phyloP scores from a whole-genome alignment of 1,139 yeast genomes.

The Kazachstania sp. region DNA sequence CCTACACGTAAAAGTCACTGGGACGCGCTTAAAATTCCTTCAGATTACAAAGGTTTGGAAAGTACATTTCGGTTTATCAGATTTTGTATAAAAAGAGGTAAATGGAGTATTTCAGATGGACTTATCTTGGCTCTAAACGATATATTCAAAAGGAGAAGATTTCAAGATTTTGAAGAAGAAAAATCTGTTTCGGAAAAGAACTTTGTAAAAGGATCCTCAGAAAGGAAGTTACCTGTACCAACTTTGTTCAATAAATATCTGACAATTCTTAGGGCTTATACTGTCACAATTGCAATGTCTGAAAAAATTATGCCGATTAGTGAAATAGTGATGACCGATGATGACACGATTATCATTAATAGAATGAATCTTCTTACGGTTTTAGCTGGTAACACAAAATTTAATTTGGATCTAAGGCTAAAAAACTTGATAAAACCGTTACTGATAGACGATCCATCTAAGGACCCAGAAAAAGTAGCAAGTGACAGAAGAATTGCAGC shows the following conservation, averaged over 20 bases:
- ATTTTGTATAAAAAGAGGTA: conserved; percentile 10
- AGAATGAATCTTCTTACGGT: conserved; percentile 24
- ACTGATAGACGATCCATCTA: conserved; percentile 9
- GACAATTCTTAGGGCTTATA: conserved; percentile 10
- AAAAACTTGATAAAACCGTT: conserved; percentile 12
- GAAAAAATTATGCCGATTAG: conserved; percentile 29
- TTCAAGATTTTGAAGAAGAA: conserved; percentile 25
- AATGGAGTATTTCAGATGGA: conserved; percentile 18
- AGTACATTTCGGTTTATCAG: conserved; percentile 16
- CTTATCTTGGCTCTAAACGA: conserved; percentile 19
- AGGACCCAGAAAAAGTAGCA: not conserved
- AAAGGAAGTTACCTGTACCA: conserved; percentile 1
- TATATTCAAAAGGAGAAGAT: conserved; percentile 23
- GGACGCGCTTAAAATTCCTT: conserved; percentile 15
- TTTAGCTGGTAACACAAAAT: conserved; percentile 16
- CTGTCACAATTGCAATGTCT: conserved; percentile 12
- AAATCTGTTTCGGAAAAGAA: conserved; percentile 4
- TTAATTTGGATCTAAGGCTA: conserved; percentile 20
- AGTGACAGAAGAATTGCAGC: not conserved
- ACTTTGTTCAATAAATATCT: conserved; percentile 24
- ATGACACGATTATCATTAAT: conserved; percentile 19
- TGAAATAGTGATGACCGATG: conserved; percentile 14
- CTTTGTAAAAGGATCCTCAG: conserved; percentile 7
- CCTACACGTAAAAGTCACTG: conserved; percentile 18
- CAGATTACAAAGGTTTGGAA: conserved; percentile 8